Percentiles rank a stretch among this genome's conserved stretches.
Conservation (phyloP, 2,329 filamentous ascomycete species). For the Thielaviopsis populi region DNA sequence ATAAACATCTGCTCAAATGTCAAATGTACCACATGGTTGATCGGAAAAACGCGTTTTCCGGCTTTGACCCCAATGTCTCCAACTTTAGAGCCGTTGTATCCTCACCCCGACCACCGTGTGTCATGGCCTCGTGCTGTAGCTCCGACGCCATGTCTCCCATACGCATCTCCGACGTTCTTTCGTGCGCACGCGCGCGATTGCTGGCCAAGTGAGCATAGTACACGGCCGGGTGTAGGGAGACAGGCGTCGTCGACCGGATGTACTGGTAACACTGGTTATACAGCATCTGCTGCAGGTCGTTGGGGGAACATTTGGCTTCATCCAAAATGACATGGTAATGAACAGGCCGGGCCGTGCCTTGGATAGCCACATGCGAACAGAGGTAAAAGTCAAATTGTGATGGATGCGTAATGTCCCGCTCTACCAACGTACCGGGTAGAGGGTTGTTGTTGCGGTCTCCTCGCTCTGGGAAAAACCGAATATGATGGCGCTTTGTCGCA, state of each 20-base stretch:
- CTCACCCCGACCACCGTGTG: background rate
- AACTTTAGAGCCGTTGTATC: background rate
- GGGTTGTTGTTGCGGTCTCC: conserved; percentile 68
- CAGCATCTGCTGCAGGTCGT: conserved; percentile 70
- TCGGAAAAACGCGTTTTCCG: conserved; percentile 9
- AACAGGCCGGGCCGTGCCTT: conserved; percentile 83
- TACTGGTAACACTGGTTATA: conserved; percentile 95
- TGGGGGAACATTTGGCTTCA: conserved; percentile 52
- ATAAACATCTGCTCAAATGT: no score
- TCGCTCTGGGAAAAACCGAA: conserved; percentile 68
- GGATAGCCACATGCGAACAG: conserved; percentile 56
- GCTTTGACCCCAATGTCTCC: conserved; percentile 5
- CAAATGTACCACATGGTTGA: conserved; percentile 33
- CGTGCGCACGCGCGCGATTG: conserved; percentile 62
- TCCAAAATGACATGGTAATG: conserved; percentile 85
- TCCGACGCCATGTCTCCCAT: background rate
- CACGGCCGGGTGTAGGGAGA: conserved; percentile 75
- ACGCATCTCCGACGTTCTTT: conserved; percentile 28
- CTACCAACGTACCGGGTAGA: conserved; percentile 73
- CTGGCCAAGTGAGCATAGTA: conserved; percentile 93
- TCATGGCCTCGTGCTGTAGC: conserved; percentile 1
- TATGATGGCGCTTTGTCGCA: conserved; percentile 85
- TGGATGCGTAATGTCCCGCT: conserved; percentile 78
- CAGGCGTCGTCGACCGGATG: conserved; percentile 76
- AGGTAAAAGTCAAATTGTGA: conserved; percentile 78